A percentile compares a stretch with the other conserved stretches of the same genome.
Conservation (phyloP, 371 early-diverging fungal genomes). For the Saksenaea vasiformis region DNA sequence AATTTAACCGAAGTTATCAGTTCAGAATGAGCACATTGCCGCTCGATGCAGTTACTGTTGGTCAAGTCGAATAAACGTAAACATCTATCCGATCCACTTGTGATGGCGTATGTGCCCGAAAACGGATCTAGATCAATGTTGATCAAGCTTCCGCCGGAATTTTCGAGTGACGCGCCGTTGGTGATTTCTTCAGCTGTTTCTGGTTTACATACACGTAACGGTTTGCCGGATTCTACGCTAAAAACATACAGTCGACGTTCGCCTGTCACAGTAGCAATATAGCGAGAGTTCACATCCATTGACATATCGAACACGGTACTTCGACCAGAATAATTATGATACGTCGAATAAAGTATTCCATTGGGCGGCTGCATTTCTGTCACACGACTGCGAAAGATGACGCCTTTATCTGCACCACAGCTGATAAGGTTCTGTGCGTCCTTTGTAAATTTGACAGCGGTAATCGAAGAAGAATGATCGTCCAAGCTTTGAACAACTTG, state of each 20-base stretch:
- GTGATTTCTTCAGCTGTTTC: conserved; percentile 58
- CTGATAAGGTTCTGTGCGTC: conserved; percentile 71
- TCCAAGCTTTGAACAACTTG: conserved; percentile 78
- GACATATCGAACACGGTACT: conserved; percentile 78
- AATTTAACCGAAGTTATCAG: conserved; percentile 77
- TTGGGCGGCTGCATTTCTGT: conserved; percentile 8
- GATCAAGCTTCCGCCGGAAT: conserved; percentile 60
- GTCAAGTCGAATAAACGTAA: conserved; percentile 76
- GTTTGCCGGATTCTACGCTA: conserved; percentile 70
- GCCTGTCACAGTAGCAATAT: conserved; percentile 65
- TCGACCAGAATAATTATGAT: conserved; percentile 74
- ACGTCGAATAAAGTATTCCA: conserved; percentile 44
- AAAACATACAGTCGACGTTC: conserved; percentile 71
- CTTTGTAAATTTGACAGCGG: conserved; percentile 70
- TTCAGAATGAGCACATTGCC: conserved; percentile 76
- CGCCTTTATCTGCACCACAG: conserved; percentile 85
- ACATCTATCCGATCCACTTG: conserved; percentile 74
- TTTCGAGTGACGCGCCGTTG: conserved; percentile 47
- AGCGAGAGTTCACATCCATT: conserved; percentile 60
- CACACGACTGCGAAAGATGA: conserved; percentile 68
- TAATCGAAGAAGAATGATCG: conserved; percentile 87
- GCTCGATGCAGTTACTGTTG: conserved; percentile 64
- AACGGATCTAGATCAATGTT: conserved; percentile 73
- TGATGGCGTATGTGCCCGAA: conserved; percentile 71
- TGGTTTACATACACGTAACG: conserved; percentile 60